phyloP scores from a whole-genome alignment of 164 flowering plant species.

The Magnolia sinica region DNA sequence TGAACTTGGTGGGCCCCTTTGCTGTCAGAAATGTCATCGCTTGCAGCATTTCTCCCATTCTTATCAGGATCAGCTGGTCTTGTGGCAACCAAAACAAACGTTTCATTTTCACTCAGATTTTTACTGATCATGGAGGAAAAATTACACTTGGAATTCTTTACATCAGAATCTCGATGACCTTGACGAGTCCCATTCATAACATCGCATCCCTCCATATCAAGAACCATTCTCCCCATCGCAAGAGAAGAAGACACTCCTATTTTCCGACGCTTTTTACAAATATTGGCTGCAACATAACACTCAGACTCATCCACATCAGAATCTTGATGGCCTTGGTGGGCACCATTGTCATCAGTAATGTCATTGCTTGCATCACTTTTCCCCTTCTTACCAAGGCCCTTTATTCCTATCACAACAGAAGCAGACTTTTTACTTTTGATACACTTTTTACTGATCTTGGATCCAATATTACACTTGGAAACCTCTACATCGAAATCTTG shows the following conservation, averaged over 20 bases:
- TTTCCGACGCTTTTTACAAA: not conserved
- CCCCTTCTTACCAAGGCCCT: not conserved
- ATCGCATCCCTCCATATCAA: not conserved
- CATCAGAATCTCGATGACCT: not conserved
- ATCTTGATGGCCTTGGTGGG: not conserved
- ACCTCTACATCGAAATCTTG: not conserved
- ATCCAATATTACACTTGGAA: not conserved
- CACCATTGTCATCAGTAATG: not conserved
- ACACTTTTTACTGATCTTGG: not conserved
- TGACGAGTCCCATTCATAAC: not conserved
- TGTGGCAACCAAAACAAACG: not conserved
- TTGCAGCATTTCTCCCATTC: not conserved
- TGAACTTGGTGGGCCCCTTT: not conserved
- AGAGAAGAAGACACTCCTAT: not conserved
- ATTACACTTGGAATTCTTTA: not conserved
- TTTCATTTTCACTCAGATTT: not conserved
- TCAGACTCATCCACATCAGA: not conserved
- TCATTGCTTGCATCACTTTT: not conserved
- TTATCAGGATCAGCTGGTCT: not conserved
- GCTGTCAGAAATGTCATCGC: not conserved
- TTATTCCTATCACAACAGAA: not conserved
- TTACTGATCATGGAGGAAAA: not conserved
- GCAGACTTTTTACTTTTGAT: not conserved
- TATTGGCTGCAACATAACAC: not conserved
- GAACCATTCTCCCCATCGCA: not conserved